Evolutionary conservation across 495 filamentous ascomycete genomes (phyloP), one percentile per base, ranked within the genome.

Genomic region (Aspergillus sparsus): DNA sequence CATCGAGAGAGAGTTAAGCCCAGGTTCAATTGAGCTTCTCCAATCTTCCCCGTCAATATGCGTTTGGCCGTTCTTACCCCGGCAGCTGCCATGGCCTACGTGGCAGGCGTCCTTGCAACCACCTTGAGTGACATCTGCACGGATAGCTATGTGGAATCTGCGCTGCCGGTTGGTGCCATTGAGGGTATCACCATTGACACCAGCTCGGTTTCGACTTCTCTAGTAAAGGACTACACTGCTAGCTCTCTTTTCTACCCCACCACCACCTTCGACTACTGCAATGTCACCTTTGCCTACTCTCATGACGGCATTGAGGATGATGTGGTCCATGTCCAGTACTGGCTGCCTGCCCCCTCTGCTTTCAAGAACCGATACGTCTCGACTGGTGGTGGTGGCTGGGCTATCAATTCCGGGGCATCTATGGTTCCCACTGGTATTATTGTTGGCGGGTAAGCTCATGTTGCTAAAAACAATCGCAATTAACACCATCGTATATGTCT

Each of bases 331-430:
- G 63, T 82, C 0, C 62, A 73, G 32, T 75, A 73, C 58, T 77
- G 71, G 64, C 53, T 82, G 6, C 78, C 79, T 1, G 62, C 65
- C 3, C 75, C 77, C 0, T 59, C 66, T 7, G 61, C 63, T 35
- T 82, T 79, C 55, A 32, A 76, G 44, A 78, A 76, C 51, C 71
- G 78, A 15, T 82, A 66, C 55, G 66, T 79, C 10, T 70, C 75
- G 0, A 78, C 77, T 0, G 79, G 79, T 27, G 79, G 79, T 15
- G 76, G 76, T 5, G 78, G 77, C 0, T 71, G 71, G 31, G 73
- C 79, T 7, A 78, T 83, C 62, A 80, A 80, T 55, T 71, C 67
- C 3, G 79, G 74, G 6, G 58, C 41, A 9, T 49, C 45, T 2
- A 74, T 66, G 5, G 68, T 79, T 31, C 68, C 74, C 6, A 69